These are phyloP conservation scores for Ustilago xerochloae DNA, from an alignment of 1,284 basidiomycete species.

Conservation along the genomic window DNA sequence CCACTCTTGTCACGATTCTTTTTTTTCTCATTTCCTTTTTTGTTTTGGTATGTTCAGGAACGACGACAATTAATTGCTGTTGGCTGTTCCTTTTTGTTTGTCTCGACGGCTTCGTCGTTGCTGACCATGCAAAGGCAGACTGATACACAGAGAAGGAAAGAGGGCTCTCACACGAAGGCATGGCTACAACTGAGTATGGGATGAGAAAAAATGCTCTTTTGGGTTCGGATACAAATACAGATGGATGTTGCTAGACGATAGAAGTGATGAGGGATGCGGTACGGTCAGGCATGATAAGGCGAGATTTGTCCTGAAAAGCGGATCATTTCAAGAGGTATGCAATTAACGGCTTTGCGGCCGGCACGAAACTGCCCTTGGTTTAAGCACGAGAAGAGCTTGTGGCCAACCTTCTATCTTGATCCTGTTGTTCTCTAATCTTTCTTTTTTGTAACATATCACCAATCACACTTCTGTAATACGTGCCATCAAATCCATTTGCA, in stretches of 20 bases:
- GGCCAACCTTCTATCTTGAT: conserved; percentile 29
- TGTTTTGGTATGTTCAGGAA: background rate
- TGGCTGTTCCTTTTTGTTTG: no score
- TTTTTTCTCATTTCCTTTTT: conserved; percentile 10
- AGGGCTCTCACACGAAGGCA: no score
- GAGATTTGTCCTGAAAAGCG: no score
- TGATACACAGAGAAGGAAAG: background rate
- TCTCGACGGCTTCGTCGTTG: no score
- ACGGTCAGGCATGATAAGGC: no score
- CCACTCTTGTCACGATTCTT: conserved; percentile 62
- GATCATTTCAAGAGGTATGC: no score
- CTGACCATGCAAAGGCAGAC: no score
- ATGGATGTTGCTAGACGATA: background rate
- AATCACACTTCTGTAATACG: conserved; percentile 58
- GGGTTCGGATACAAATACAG: conserved; percentile 30
- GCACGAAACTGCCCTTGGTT: background rate
- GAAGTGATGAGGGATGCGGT: background rate
- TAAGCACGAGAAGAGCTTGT: conserved; percentile 10
- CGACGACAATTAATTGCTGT: no score
- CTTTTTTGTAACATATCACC: conserved; percentile 53
- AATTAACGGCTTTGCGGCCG: no score
- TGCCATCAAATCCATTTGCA: conserved; percentile 53
- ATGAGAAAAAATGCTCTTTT: conserved; percentile 13
- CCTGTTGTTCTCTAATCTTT: conserved; percentile 45
- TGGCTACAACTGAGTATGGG: background rate